Percentiles rank a stretch among this genome's conserved stretches.
These are phyloP conservation scores for Neopestalotiopsis sp. DNA, from an alignment of 2,329 filamentous ascomycete species.

Conservation along the genomic window DNA sequence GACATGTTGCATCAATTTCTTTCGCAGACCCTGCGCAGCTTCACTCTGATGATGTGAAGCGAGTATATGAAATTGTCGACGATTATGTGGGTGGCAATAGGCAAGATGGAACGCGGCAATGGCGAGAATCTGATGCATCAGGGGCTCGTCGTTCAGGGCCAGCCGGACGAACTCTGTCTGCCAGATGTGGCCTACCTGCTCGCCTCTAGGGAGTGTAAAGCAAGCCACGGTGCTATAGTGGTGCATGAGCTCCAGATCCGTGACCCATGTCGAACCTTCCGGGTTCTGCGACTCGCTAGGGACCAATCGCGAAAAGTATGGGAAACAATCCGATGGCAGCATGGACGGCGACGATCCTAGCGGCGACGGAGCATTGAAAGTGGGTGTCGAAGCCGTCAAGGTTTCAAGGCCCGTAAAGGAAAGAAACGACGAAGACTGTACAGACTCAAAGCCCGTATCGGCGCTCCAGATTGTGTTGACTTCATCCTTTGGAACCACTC, in stretches of 20 bases:
- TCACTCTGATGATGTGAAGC: conserved; percentile 40
- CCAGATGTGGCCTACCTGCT: conserved; percentile 7
- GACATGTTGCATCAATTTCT: conserved; percentile 28
- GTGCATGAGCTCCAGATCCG: conserved; percentile 15
- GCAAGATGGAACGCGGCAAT: not conserved
- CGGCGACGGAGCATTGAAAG: not conserved
- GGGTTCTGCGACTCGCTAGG: not conserved
- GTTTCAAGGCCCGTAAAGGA: not conserved
- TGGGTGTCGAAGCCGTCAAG: not conserved
- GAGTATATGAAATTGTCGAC: conserved; percentile 28
- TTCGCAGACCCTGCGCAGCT: conserved; percentile 36
- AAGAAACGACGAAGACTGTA: not conserved
- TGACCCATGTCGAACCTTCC: conserved; percentile 25
- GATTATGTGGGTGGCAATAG: conserved; percentile 30
- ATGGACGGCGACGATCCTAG: not conserved
- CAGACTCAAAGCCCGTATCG: conserved; percentile 16
- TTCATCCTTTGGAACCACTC: conserved; percentile 8
- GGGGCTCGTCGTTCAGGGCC: not conserved
- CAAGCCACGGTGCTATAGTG: conserved; percentile 11
- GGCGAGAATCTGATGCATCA: conserved; percentile 14
- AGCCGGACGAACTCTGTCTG: conserved; percentile 5
- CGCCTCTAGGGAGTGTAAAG: conserved; percentile 3
- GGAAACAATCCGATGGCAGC: conserved; percentile 24
- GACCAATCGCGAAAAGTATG: conserved; percentile 33
- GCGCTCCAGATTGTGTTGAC: conserved; percentile 30